A percentile compares a stretch with the other conserved stretches of the same genome.
These are phyloP conservation scores for Blastobotrys robertii DNA, from an alignment of 805 yeast species.

Conservation along the genomic window DNA sequence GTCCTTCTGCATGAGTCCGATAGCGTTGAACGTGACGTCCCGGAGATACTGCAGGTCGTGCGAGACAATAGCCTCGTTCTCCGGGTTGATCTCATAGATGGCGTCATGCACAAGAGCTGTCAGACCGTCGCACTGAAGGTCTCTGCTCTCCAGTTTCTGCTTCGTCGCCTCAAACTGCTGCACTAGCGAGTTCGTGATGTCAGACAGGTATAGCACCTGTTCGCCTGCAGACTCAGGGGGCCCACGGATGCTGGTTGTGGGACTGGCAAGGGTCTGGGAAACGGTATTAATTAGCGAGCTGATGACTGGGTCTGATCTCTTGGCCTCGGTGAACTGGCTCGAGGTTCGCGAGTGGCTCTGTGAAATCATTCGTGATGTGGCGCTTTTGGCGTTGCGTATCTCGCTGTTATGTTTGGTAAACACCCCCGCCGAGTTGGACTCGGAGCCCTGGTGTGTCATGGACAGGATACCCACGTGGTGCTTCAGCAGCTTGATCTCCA, in stretches of 20 bases:
- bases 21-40: no score
- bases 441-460: conserved; percentile 17
- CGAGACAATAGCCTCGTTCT: not conserved
- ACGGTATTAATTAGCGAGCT: conserved; percentile 4
- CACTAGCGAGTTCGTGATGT: conserved; percentile 6
- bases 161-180: conserved; percentile 1
- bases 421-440: conserved; percentile 10
- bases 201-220: conserved; percentile 1
- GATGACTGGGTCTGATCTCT: not conserved
- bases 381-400: conserved; percentile 3
- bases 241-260: conserved; percentile 6
- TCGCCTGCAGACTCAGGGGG: conserved; percentile 1
- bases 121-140: conserved; percentile 3
- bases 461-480: conserved; percentile 18
- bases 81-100: conserved; percentile 6
- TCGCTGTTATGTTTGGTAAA: conserved; percentile 2
- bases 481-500: conserved; percentile 10
- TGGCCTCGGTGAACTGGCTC: conserved; percentile 1
- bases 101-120: conserved; percentile 3
- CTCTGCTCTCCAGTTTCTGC: conserved; percentile 2
- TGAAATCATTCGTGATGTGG: conserved; percentile 11
- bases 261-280: conserved; percentile 3
- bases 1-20: not conserved
- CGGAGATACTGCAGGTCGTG: not conserved
- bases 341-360: conserved; percentile 2